phyloP scores from a whole-genome alignment of 257 asterid species.

The Salvia miltiorrhiza region DNA sequence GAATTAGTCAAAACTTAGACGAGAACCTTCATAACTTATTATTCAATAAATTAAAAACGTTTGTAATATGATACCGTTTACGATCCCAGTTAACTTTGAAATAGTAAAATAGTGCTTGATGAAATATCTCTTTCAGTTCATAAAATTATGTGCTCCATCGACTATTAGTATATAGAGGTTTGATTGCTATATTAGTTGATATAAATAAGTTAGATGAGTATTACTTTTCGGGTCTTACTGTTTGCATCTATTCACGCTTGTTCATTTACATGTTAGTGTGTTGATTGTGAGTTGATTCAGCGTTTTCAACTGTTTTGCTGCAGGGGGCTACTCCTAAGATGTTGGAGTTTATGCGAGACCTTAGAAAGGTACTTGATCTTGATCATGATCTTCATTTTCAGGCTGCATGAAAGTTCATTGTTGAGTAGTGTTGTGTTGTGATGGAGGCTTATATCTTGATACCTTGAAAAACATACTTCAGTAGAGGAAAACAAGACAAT shows the following conservation, averaged over 20 bases:
- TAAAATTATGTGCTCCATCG: background rate
- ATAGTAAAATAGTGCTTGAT: background rate
- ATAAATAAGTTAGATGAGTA: background rate
- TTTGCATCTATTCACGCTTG: background rate
- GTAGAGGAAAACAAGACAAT: background rate
- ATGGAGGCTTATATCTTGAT: background rate
- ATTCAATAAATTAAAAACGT: no score
- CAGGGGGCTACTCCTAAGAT: constrained; percentile 71
- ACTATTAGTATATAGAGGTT: background rate
- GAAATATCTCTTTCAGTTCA: background rate
- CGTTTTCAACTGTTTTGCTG: constrained; percentile 13
- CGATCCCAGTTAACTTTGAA: background rate
- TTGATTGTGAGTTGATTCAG: constrained; percentile 4
- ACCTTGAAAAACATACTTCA: background rate
- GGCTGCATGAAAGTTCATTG: background rate
- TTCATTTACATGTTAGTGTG: background rate
- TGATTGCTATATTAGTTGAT: background rate
- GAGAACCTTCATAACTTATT: background rate
- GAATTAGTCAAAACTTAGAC: background rate
- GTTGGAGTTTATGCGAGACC: constrained; percentile 75
- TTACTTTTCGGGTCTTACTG: background rate
- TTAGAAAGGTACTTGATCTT: constrained; percentile 58
- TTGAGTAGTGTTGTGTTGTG: background rate
- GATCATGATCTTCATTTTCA: no score
- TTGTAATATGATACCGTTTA: background rate